Evolutionary conservation across 2,329 filamentous ascomycete genomes (phyloP).

Genomic region (Talaromyces sp.): DNA sequence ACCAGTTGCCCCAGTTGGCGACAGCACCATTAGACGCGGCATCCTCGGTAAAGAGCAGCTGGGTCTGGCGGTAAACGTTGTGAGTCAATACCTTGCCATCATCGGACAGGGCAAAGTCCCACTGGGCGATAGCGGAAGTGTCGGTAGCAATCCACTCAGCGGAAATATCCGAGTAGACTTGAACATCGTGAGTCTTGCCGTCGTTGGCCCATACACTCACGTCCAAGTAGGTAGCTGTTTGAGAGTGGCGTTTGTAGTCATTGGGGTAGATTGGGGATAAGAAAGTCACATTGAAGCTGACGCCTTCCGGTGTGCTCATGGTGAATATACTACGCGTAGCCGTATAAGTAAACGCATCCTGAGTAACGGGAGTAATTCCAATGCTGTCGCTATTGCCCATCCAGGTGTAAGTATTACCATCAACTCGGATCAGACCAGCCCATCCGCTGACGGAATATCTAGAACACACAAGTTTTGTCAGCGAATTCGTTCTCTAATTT

Average conservation of each 20-base stretch:
- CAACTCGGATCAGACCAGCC: constrained; percentile 64
- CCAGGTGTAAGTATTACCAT: constrained; percentile 60
- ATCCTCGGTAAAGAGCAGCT: constrained; percentile 39
- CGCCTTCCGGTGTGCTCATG: constrained; percentile 55
- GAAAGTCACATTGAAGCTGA: constrained; percentile 65
- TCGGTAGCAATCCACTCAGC: constrained; percentile 70
- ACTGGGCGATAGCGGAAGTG: constrained; percentile 49
- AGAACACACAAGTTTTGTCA: constrained; percentile 40
- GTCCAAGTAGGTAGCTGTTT: constrained; percentile 66
- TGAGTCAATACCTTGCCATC: constrained; percentile 55
- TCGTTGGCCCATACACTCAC: constrained; percentile 59
- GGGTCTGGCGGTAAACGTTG: constrained; percentile 44
- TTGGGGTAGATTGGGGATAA: constrained; percentile 64
- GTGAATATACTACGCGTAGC: constrained; percentile 66
- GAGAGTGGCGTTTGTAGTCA: constrained; percentile 61
- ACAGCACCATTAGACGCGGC: constrained; percentile 45
- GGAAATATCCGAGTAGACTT: constrained; percentile 64
- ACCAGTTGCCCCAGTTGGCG: constrained; percentile 50
- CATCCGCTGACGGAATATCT: constrained; percentile 56
- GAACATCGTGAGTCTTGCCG: constrained; percentile 56
- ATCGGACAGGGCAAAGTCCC: constrained; percentile 50
- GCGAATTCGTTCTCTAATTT: neutral
- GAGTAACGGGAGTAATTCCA: constrained; percentile 38
- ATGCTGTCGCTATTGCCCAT: constrained; percentile 50
- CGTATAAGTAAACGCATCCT: constrained; percentile 62